Evolutionary conservation across 2,329 filamentous ascomycete genomes (phyloP).

Genomic region (Bimuria novae-zelandiae): DNA sequence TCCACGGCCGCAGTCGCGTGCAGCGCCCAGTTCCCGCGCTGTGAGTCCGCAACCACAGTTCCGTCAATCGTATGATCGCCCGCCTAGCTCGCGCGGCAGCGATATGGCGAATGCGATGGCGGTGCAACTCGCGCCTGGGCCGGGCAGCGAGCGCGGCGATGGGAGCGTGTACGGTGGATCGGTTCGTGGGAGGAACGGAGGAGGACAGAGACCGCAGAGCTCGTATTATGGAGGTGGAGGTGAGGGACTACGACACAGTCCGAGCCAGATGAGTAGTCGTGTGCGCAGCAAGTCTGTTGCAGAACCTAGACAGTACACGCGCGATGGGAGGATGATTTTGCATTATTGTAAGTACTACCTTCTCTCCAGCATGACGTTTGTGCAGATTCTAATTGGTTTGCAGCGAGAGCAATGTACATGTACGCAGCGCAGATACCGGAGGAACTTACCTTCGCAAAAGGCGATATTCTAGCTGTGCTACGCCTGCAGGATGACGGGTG

Average conservation of each 20-base stretch:
- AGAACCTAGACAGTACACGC: constrained; percentile 82
- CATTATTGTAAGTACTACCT: constrained; percentile 79
- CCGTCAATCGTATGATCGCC: constrained; percentile 53
- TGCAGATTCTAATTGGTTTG: neutral
- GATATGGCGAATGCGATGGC: constrained; percentile 55
- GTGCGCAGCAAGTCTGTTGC: constrained; percentile 83
- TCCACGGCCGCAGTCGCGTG: constrained; percentile 37
- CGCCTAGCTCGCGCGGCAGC: constrained; percentile 50
- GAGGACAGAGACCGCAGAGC: constrained; percentile 47
- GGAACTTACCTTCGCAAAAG: constrained; percentile 89
- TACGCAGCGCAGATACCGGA: constrained; percentile 95
- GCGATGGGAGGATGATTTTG: constrained; percentile 83
- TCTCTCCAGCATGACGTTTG: neutral
- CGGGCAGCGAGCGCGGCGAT: constrained; percentile 42
- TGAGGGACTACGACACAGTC: constrained; percentile 31
- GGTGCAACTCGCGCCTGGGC: constrained; percentile 49
- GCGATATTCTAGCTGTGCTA: constrained; percentile 85
- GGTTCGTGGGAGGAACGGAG: constrained; percentile 38
- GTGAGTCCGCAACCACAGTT: constrained; percentile 60
- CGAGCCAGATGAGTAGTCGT: constrained; percentile 46
- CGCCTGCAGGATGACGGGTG: constrained; percentile 96
- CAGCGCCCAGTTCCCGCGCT: constrained; percentile 46
- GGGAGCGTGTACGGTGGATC: constrained; percentile 48
- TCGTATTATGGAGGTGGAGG: constrained; percentile 47
- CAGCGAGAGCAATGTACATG: constrained; percentile 91